Evolutionary conservation across 768 basidiomycete genomes (phyloP), one percentile per base, ranked within the genome.

Genomic region (Pleurotus tuoliensis): DNA sequence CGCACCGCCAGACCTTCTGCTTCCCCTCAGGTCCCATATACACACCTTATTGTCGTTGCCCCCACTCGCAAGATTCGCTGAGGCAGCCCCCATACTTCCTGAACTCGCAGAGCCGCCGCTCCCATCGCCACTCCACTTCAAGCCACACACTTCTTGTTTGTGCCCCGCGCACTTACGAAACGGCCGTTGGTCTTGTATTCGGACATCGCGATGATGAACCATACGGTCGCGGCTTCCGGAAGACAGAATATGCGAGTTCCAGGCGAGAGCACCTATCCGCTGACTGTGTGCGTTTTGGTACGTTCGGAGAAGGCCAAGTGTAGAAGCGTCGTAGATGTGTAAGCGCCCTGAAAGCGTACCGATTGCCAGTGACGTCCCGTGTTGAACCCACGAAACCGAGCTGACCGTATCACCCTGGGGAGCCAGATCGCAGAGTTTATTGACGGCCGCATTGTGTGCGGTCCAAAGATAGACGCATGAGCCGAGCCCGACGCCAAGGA

Each of bases 21-120:
- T 81, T 7, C 88, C 90, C 56, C 90, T 79, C 55, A 93, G 73
- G 67, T 98, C 94, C 92, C 95, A 99, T 53, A 99, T 94, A 64
- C 92, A 94, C 15, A 99, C 91, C 74, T 98, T 98, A 73, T 99
- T 99, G 72, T 99, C 96, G 68, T 99, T 99, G 0, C 96, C 96
- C 2, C 96, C 96, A 61, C 90, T 93, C 3, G 96, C 96, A 3
- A 99, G 81, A 27, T 79, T 79, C 6, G 86, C 86, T 0, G 69
- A 64, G 0, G 61, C 67, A 0, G 70, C 66, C 0, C 76, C 77
- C 1, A 65, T 71, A 24, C 55, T 59, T 13, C 56, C 61, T 4
- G 40, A 45, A 11, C 51, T 24, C 9, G 39, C 39, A 13, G 38
- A 5, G 5, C 51, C 37, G 30, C 11, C 56, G 20, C 51, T 47